These are phyloP conservation scores for Zizania palustris DNA, from an alignment of 202 grass and related monocot genomes.

Conservation along the genomic window DNA sequence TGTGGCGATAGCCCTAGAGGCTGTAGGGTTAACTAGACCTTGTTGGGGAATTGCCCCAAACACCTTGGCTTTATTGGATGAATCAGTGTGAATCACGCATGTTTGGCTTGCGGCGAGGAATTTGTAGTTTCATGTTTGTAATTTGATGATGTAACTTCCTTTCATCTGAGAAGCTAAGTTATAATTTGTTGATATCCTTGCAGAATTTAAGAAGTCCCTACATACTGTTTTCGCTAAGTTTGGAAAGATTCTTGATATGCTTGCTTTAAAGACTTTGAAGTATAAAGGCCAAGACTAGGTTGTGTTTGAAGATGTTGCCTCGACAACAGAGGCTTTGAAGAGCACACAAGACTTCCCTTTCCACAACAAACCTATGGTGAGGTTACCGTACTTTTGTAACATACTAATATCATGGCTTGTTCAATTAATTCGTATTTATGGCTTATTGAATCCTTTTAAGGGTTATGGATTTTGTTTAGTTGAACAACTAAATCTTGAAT, in stretches of 20 bases:
- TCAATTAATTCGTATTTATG: neutral
- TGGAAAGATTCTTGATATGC: conserved; percentile 90
- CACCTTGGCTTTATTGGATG: neutral
- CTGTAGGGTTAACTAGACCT: neutral
- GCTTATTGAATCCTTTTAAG: conserved; percentile 12
- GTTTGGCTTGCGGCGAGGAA: neutral
- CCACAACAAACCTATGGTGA: conserved; percentile 94
- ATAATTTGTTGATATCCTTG: conserved; percentile 27
- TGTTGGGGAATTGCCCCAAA: neutral
- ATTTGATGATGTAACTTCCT: neutral
- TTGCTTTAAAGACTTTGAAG: conserved; percentile 97
- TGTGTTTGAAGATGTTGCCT: conserved; percentile 86
- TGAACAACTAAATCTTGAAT: neutral
- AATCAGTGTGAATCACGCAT: neutral
- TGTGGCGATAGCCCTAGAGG: neutral
- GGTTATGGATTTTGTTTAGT: neutral
- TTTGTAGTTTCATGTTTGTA: neutral
- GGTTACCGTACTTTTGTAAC: neutral
- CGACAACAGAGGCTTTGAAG: conserved; percentile 87
- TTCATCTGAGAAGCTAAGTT: neutral
- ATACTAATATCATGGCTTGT: neutral
- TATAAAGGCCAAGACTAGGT: conserved; percentile 98
- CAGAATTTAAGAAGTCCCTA: conserved; percentile 97
- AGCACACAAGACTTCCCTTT: conserved; percentile 94
- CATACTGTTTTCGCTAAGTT: conserved; percentile 89